These are phyloP conservation scores for Aegilops longissima DNA, from an alignment of 176 grass and related monocot genomes.

Conservation along the genomic window DNA sequence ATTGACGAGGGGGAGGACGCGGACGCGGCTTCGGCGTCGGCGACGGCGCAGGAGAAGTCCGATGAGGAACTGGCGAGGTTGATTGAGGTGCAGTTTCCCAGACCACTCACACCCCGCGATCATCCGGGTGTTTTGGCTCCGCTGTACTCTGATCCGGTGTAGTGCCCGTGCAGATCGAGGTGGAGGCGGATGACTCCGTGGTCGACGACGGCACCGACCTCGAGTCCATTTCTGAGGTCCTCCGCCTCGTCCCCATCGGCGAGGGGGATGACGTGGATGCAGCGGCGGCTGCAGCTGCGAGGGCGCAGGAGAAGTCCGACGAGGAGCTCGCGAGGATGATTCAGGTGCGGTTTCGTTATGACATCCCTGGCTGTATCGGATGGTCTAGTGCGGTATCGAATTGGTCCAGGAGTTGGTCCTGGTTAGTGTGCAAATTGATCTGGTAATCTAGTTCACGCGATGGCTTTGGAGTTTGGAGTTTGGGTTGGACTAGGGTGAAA, in stretches of 20 bases:
- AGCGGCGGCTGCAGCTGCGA: slow-evolving; percentile 12
- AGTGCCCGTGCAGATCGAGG: slow-evolving; percentile 52
- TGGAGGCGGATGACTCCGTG: slow-evolving; percentile 52
- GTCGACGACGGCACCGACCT: slow-evolving; percentile 67
- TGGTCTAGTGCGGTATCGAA: background rate
- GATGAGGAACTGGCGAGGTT: slow-evolving; percentile 72
- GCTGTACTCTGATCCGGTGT: background rate
- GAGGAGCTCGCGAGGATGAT: slow-evolving; percentile 76
- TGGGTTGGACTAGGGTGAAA: background rate
- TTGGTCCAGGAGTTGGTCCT: background rate
- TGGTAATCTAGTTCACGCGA: background rate
- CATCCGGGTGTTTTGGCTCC: background rate
- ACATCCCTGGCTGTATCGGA: background rate
- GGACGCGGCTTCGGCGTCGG: background rate
- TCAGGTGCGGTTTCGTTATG: slow-evolving; percentile 45
- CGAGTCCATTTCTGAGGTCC: slow-evolving; percentile 47
- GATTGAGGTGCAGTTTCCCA: slow-evolving; percentile 48
- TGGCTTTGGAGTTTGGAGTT: background rate
- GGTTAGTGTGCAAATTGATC: background rate
- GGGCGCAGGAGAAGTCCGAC: slow-evolving; percentile 56
- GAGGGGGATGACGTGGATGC: background rate
- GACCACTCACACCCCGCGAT: background rate
- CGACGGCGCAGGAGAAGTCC: slow-evolving; percentile 52
- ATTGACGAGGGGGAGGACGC: slow-evolving; percentile 22
- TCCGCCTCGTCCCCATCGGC: slow-evolving; percentile 52